These are phyloP conservation scores for Sphagnurus paluster DNA, from an alignment of 1,284 basidiomycete species.

Conservation along the genomic window DNA sequence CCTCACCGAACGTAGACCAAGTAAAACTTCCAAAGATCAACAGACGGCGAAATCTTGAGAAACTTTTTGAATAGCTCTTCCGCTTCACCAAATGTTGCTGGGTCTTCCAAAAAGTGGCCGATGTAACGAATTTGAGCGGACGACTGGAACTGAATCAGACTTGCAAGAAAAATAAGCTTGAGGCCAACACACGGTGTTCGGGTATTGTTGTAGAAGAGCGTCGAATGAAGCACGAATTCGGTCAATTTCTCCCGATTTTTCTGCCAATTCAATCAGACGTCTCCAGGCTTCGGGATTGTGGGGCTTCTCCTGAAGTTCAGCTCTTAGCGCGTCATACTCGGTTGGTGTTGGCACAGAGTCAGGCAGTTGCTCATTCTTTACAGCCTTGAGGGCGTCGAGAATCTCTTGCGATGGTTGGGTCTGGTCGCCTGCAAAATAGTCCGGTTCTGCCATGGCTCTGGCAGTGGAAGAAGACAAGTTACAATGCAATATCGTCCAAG, in stretches of 20 bases:
- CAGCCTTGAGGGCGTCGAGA: constrained; percentile 26
- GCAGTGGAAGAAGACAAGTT: constrained; percentile 10
- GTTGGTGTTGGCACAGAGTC: constrained; percentile 26
- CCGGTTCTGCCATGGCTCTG: constrained; percentile 14
- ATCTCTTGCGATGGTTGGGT: constrained; percentile 34
- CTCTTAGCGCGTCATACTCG: constrained; percentile 36
- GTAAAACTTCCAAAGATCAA: constrained; percentile 88
- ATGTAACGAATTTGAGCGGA: constrained; percentile 82
- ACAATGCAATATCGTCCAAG: too few species aligned
- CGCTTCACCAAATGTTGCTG: constrained; percentile 65
- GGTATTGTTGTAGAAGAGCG: constrained; percentile 72
- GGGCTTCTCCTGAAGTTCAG: constrained; percentile 35
- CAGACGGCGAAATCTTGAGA: constrained; percentile 78
- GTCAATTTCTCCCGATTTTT: constrained; percentile 65
- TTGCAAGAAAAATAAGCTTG: constrained; percentile 11
- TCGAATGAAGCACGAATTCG: constrained; percentile 74
- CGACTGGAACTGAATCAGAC: constrained; percentile 45
- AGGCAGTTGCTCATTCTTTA: constrained; percentile 26
- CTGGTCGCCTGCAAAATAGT: constrained; percentile 24
- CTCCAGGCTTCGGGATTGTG: constrained; percentile 72
- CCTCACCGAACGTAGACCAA: constrained; percentile 78
- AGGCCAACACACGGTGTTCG: constrained; percentile 65
- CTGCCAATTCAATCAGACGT: constrained; percentile 64
- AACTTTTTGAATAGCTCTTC: constrained; percentile 82
- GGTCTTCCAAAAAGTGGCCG: constrained; percentile 69